Base-by-base conservation (phyloP, 371 early-diverging fungal genomes). In the Mucor mucedo region DNA sequence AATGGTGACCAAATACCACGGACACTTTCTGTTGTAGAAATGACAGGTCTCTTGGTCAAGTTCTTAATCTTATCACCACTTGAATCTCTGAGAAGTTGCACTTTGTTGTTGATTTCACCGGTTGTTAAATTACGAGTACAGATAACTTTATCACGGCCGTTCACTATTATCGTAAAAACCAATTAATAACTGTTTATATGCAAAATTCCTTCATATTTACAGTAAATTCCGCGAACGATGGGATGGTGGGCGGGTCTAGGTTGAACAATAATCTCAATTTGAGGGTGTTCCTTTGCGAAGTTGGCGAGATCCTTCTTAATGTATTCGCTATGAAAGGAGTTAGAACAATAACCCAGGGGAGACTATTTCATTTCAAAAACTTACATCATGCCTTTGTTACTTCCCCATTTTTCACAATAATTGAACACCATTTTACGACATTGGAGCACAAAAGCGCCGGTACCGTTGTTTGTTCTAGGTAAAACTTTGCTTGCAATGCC, bases 1-100 rank as follows among this genome's bases (percentile, higher is more conserved):
- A 93, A 93, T 40, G 94, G 93, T 60, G 92, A 91, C 91, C 92
- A 93, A 58, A 93, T 91, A 55, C 93, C 94, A 61, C 94, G 88
- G n/a, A 93, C 91, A 62, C 90, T 90, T 50, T 84, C 86, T 42
- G 89, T 91, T 21, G 90, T 88, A 14, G 92, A 93, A 56, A 91
- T 82, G 33, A 93, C 92, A 41, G 89, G 89, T 65, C 82, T 86
- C 79, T 91, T 90, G 70, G 88, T 82, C 52, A 84, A 72, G 57
- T 83, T 82, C 57, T 74, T 78, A 66, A 86, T 78, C 66, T 81
- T 87, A 54, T 82, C 78, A 39, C 92, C 92, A 50, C 91, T 81
- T 42, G 89, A 86, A 55, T 91, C 89, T 58, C 87, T 86, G 61
- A 92, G 72, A 27, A 87, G 77, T 54, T 79, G 57, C 10, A 90